Evolutionary conservation across 192 early-diverging fungal species (phyloP), one percentile per base, ranked within the genome.

Genomic region (Podila horticola): DNA sequence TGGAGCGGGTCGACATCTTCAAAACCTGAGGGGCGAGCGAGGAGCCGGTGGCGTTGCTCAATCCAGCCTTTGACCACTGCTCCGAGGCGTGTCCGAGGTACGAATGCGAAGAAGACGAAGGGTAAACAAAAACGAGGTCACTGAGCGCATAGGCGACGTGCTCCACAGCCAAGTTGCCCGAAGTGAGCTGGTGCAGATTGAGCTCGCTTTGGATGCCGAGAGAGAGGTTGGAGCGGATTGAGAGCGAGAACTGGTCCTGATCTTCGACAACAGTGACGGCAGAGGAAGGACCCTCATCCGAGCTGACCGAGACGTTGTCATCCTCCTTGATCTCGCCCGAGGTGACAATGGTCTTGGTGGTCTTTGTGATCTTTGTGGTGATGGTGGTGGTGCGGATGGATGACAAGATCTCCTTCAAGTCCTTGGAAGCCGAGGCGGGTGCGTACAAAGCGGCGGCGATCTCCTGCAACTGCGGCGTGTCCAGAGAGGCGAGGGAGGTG

Each of bases 91-190:
- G 75, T 60, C 95, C 95, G 51, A 92, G 75, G 51, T 91, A 88
- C 4, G 72, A 82, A 50, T 91, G 83, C 26, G 85, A 85, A 33
- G 87, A 84, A 29, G 81, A 58, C 9, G 92, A 91, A 29, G 94
- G 89, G 84, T 96, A 98, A 68, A 97, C 89, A 85, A 95, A 98
- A 51, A 91, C 86, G 60, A 95, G 82, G 71, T 95, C 91, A 81
- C 90, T 92, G 10, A 98, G 86, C 29, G 87, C 88, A 74, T 95
- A 94, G 8, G 94, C 92, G 19, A 96, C 85, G 71, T 94, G 92
- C 20, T 91, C 85, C 2, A 91, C 84, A 6, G 93, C 95, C 19
- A 88, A 87, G 74, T 93, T 89, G 22, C 86, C 93, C 48, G 90
- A 83, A 12, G 88, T 75, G 17, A 85, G 69, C 33, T 82, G 86